Evolutionary conservation across 2,329 filamentous ascomycete genomes (phyloP).

Genomic region (Pseudocercospora crystallina): DNA sequence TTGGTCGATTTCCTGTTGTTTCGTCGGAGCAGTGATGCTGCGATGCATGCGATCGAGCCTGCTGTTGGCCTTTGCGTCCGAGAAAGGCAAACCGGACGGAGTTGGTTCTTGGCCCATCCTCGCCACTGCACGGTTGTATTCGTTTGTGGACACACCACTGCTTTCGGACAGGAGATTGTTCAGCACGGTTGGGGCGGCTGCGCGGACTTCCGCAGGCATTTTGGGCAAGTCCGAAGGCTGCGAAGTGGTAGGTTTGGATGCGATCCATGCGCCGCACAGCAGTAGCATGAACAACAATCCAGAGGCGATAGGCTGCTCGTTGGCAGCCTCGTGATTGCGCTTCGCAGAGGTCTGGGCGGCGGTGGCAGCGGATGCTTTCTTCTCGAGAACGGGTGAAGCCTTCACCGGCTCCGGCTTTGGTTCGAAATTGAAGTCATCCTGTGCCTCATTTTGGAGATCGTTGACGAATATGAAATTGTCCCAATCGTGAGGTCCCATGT

Average conservation of each 20-base stretch:
- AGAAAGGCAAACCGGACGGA: slow-evolving; percentile 20
- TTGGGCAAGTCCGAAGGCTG: slow-evolving; percentile 70
- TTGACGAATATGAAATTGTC: slow-evolving; percentile 77
- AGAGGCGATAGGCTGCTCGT: slow-evolving; percentile 67
- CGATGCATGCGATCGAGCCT: slow-evolving; percentile 44
- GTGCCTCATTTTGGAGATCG: slow-evolving; percentile 35
- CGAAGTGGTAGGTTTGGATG: slow-evolving; percentile 75
- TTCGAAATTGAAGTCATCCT: slow-evolving; percentile 60
- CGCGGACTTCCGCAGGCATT: slow-evolving; percentile 77
- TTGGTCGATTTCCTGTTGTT: slow-evolving; percentile 84
- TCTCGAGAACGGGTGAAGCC: slow-evolving; percentile 24
- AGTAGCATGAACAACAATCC: slow-evolving; percentile 91
- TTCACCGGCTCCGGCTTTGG: slow-evolving; percentile 24
- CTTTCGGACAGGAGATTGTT: slow-evolving; percentile 60
- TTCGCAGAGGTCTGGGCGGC: slow-evolving; percentile 30
- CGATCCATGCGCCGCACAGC: slow-evolving; percentile 92
- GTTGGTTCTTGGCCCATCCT: slow-evolving; percentile 24
- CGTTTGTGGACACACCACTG: slow-evolving; percentile 6
- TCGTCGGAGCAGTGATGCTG: slow-evolving; percentile 60
- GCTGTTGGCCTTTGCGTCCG: slow-evolving; percentile 14
- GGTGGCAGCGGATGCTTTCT: slow-evolving; percentile 23
- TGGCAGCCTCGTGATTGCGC: slow-evolving; percentile 39
- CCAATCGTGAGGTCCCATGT: slow-evolving; percentile 71
- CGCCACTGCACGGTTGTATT: slow-evolving; percentile 7
- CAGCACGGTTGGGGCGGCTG: slow-evolving; percentile 73